Conservation (phyloP, 805 yeast species). For the Starmerella sp. region DNA sequence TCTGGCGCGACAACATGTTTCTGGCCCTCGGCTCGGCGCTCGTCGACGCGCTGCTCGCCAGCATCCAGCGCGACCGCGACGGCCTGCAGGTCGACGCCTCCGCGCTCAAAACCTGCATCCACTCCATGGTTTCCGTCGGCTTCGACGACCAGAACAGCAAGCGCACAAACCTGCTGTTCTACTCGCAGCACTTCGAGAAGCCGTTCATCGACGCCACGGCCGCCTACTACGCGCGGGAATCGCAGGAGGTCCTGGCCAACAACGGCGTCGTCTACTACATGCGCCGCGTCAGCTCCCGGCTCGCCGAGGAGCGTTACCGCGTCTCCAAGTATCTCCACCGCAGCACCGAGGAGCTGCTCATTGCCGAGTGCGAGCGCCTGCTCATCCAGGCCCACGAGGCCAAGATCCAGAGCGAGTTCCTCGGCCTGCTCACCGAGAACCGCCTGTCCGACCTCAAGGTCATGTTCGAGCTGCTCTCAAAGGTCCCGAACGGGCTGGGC, state of each 20-base stretch:
- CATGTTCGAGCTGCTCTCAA: constrained; percentile 61
- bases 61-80: constrained; percentile 67
- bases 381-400: constrained; percentile 71
- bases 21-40: constrained; percentile 48
- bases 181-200: constrained; percentile 66
- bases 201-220: constrained; percentile 53
- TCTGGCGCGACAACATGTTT: constrained; percentile 82
- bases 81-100: constrained; percentile 61
- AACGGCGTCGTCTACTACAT: constrained; percentile 87
- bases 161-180: constrained; percentile 71
- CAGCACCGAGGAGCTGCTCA: constrained; percentile 65
- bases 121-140: constrained; percentile 80
- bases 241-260: constrained; percentile 49
- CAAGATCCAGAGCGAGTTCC: constrained; percentile 65
- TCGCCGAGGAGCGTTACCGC: constrained; percentile 71
- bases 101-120: constrained; percentile 60
- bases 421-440: constrained; percentile 59
- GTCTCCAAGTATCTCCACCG: constrained; percentile 74
- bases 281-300: constrained; percentile 69
- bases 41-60: constrained; percentile 59
- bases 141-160: constrained; percentile 83
- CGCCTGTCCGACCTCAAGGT: constrained; percentile 63
- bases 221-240: constrained; percentile 54
- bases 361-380: constrained; percentile 62
- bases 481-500: constrained; percentile 69